Conservation (phyloP, 2,329 filamentous ascomycete species). For the Talaromyces funiculosus region DNA sequence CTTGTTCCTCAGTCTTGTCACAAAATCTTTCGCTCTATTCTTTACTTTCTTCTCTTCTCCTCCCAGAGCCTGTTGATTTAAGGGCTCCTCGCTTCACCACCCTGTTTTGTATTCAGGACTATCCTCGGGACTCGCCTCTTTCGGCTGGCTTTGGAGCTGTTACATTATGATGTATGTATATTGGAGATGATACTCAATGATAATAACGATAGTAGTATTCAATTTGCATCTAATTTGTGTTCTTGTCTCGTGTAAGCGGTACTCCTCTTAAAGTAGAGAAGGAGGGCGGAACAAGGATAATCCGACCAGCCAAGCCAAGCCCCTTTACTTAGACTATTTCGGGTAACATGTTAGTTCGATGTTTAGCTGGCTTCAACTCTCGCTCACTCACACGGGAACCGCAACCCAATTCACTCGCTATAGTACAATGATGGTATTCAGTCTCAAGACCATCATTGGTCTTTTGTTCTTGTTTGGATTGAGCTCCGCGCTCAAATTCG, state of each 20-base stretch:
- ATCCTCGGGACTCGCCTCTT: not conserved
- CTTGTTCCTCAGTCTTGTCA: not conserved
- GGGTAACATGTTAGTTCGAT: conserved; percentile 6
- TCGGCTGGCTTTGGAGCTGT: not conserved
- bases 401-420: no score
- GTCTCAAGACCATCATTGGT: conserved; percentile 26
- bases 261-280: not conserved
- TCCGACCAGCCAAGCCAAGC: conserved; percentile 18
- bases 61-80: not conserved
- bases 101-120: not conserved
- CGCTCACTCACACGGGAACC: not conserved
- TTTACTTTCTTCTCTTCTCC: not conserved
- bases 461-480: conserved; percentile 31
- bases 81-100: not conserved
- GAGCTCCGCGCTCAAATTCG: conserved; percentile 78
- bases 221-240: not conserved
- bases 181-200: not conserved
- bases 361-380: conserved; percentile 11
- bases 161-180: conserved; percentile 6
- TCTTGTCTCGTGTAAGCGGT: not conserved
- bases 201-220: not conserved
- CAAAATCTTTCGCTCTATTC: not conserved
- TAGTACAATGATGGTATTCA: conserved; percentile 25
- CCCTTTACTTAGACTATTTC: conserved; percentile 16
- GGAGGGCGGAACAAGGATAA: conserved; percentile 26